phyloP scores from a whole-genome alignment of 192 early-diverging fungal species.

The Gigaspora rosea region DNA sequence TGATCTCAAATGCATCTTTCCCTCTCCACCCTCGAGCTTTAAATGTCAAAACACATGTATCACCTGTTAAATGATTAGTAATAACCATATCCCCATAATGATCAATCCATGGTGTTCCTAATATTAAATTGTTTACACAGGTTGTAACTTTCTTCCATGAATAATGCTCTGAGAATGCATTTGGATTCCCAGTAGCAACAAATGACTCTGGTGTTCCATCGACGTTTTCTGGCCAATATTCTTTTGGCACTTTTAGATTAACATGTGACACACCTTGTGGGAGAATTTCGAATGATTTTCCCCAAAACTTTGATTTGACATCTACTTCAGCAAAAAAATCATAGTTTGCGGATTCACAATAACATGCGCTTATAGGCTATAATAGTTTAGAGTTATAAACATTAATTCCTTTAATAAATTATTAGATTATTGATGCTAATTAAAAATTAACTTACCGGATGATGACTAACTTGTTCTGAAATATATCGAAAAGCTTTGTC shows the following conservation, averaged over 20 bases:
- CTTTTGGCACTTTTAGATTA: slow-evolving; percentile 67
- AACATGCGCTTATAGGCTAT: slow-evolving; percentile 85
- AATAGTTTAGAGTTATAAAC: background rate
- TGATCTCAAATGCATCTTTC: slow-evolving; percentile 62
- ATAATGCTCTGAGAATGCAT: slow-evolving; percentile 75
- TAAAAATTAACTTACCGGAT: slow-evolving; percentile 62
- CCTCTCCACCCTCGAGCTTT: slow-evolving; percentile 75
- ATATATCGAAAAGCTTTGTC: slow-evolving; percentile 81
- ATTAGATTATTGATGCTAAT: background rate
- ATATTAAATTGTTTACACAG: slow-evolving; percentile 83
- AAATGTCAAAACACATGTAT: slow-evolving; percentile 75
- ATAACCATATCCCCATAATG: slow-evolving; percentile 86
- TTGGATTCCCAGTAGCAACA: slow-evolving; percentile 48
- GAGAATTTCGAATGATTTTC: slow-evolving; percentile 78
- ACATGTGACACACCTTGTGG: slow-evolving; percentile 84
- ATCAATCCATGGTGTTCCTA: slow-evolving; percentile 83
- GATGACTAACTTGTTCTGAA: slow-evolving; percentile 88
- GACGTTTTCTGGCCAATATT: slow-evolving; percentile 35
- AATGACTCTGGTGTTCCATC: slow-evolving; percentile 37
- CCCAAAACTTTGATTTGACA: slow-evolving; percentile 85
- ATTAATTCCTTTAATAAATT: no score
- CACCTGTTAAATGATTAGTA: slow-evolving; percentile 80
- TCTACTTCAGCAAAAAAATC: slow-evolving; percentile 85
- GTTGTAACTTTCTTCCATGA: slow-evolving; percentile 88
- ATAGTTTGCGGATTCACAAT: slow-evolving; percentile 80